Base-by-base conservation (phyloP, 345 rosid species). In the Acer saccharum region DNA sequence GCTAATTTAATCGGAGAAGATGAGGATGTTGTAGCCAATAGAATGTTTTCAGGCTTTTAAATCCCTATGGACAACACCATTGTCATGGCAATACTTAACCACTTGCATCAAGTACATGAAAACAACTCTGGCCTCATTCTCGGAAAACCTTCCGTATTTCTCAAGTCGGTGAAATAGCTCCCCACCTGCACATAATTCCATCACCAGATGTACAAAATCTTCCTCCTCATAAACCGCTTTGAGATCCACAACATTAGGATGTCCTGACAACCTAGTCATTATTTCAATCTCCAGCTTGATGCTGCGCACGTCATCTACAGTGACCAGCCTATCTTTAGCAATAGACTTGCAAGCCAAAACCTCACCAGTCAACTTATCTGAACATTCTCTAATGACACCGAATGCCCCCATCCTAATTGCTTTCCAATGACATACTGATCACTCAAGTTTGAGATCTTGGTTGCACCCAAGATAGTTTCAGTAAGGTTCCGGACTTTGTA, bases 371-470 rank as follows among this genome's bases (percentile, higher is more conserved):
- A 87, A 76, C 81, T 80, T 87, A 75, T 86, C 91, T 1, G 90
- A 84, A 80, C 98, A 91, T 44, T 85, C 87, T 80, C 94, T 88
- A 77, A 94, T 92, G 60, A 91, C 88, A 43, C 97, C 97, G 60
- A 90, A 92, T 87, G 95, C 20, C 98, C 94, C 94, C 90, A 92
- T 39, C 95, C 98, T 72, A 94, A 81, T 68, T 89, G 92, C 79
- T 88, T 91, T 16, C 92, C 89, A 13, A 94, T 89, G 21, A 88
- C 80, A 76, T 89, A 92, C 16, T 78, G 89, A 72, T 90, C 95
- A 73, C 81, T 86, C 74, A 94, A 80, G 79, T 85, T 85, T n/a
- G 97, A 86, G 46, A 92, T 78, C 21, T 80, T 86, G 12, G 80
- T 79, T 0, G 95, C 76, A 72, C 83, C 89, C 67, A 90, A 82